Conservation (phyloP, 2,329 filamentous ascomycete species). For the Zymoseptoria tritici region DNA sequence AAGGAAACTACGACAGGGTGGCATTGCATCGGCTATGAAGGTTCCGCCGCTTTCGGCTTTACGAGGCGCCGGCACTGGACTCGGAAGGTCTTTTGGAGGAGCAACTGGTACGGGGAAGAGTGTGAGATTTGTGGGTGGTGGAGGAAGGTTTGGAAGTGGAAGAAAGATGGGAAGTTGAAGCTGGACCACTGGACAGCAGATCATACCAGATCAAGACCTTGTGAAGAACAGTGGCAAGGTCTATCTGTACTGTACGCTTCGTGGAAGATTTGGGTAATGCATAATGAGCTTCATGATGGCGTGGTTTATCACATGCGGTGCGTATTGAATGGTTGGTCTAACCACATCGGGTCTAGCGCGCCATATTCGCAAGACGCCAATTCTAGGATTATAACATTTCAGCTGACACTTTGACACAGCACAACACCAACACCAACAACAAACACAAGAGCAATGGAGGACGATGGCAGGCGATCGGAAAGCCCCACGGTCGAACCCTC, state of each 20-base stretch:
- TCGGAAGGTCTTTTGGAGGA: slow-evolving; percentile 12
- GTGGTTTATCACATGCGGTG: too few relatives aligned
- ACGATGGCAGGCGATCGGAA: too few relatives aligned
- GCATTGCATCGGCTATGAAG: slow-evolving; percentile 16
- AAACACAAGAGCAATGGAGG: too few relatives aligned
- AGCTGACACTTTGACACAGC: too few relatives aligned
- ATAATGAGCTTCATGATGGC: neutral
- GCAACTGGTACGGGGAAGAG: slow-evolving; percentile 17
- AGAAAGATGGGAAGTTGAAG: neutral
- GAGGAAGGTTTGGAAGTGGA: slow-evolving; percentile 10
- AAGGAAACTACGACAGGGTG: slow-evolving; percentile 30
- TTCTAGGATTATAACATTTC: too few relatives aligned
- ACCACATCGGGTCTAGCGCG: too few relatives aligned
- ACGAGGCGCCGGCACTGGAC: neutral
- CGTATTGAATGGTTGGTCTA: too few relatives aligned
- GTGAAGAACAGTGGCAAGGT: neutral
- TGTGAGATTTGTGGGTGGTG: slow-evolving; percentile 19
- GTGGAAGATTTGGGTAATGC: neutral
- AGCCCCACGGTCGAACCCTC: too few relatives aligned
- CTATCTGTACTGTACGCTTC: neutral
- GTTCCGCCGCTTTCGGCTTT: slow-evolving; percentile 13
- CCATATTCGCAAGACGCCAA: too few relatives aligned
- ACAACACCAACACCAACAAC: too few relatives aligned
- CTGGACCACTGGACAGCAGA: neutral
- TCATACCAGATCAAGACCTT: neutral